Base-by-base conservation (phyloP, 257 asterid genomes). In the Solanum sejunctum region DNA sequence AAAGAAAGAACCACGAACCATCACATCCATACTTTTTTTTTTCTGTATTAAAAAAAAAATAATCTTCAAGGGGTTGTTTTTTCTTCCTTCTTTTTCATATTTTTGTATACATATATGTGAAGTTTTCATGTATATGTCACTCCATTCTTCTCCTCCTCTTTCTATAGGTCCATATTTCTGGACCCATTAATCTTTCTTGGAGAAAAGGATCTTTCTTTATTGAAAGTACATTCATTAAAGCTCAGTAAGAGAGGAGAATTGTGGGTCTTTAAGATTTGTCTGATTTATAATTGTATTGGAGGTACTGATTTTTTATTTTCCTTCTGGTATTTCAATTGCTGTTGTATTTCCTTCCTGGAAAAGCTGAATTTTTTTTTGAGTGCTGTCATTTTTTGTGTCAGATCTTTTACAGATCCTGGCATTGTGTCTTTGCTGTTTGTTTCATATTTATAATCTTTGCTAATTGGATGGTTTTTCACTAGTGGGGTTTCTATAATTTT, bases 371-470 rank as follows among this genome's bases (percentile, higher is more conserved):
- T 73, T 49, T 83, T 4, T 60, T 23, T 21, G 51, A 58, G 41
- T 70, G 26, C 41, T 69, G 47, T 78, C 49, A 83, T 87, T 79
- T 15, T 56, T 51, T 17, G 39, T 80, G 83, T 47, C 84, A 77
- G 91, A 84, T 89, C 83, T 83, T 84, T 80, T 86, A 36, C 43
- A 61, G 83, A 84, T 84, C 87, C 57, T 88, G 82, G n/a, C 88
- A 58, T 81, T 86, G 57, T 63, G 80, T 54, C 51, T 61, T 54
- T 54, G 10, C 2, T 58, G n/a, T 70, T 41, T 10, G 32, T 6
- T 67, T 36, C 60, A 41, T 18, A 23, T 84, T 73, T 66, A 61
- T 41, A 23, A 23, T n/a, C 84, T 64, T 64, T 70, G 80, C 57
- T 39, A 28, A 55, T 66, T 72, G 80, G 4, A 3, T 45, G n/a